Evolutionary conservation across 1,139 yeast genomes (phyloP).

Genomic region (Geotrichum siamense): DNA sequence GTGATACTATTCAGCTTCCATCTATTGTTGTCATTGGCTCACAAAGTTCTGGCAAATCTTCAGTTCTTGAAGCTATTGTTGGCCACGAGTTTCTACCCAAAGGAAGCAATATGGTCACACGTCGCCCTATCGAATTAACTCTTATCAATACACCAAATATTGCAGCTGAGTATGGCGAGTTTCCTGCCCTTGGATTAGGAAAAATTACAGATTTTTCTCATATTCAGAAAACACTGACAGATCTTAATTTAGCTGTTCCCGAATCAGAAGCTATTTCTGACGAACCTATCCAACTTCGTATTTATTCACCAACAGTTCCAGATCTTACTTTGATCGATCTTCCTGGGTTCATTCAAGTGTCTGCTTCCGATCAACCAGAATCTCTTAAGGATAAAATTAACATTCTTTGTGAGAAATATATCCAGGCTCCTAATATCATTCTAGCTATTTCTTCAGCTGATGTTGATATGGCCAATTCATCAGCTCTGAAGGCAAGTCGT

Average conservation of each 20-base stretch:
- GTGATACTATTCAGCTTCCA: conserved; percentile 75
- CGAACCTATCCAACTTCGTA: conserved; percentile 86
- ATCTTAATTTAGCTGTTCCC: conserved; percentile 89
- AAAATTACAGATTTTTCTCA: conserved; percentile 80
- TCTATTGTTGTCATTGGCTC: conserved; percentile 96
- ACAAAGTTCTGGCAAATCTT: conserved; percentile 93
- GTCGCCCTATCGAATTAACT: conserved; percentile 91
- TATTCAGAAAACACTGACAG: conserved; percentile 77
- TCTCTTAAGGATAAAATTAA: conserved; percentile 75
- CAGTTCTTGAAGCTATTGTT: conserved; percentile 86
- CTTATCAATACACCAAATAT: conserved; percentile 76
- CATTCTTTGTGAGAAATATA: conserved; percentile 71
- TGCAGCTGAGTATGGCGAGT: conserved; percentile 85
- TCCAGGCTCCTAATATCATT: conserved; percentile 87
- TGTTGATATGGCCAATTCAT: conserved; percentile 92
- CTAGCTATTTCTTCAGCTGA: conserved; percentile 96
- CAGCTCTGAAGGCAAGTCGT: conserved; percentile 90
- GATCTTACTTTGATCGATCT: conserved; percentile 90
- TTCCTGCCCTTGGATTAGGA: conserved; percentile 79
- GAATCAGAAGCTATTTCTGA: conserved; percentile 74
- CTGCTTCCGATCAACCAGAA: conserved; percentile 91
- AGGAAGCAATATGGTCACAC: conserved; percentile 92
- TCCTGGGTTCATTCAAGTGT: conserved; percentile 96
- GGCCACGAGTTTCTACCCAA: conserved; percentile 93
- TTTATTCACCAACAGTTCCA: conserved; percentile 87